A percentile compares a stretch with the other conserved stretches of the same genome.
Conservation (phyloP, 2,329 filamentous ascomycete species). For the Penicillium crustosum region DNA sequence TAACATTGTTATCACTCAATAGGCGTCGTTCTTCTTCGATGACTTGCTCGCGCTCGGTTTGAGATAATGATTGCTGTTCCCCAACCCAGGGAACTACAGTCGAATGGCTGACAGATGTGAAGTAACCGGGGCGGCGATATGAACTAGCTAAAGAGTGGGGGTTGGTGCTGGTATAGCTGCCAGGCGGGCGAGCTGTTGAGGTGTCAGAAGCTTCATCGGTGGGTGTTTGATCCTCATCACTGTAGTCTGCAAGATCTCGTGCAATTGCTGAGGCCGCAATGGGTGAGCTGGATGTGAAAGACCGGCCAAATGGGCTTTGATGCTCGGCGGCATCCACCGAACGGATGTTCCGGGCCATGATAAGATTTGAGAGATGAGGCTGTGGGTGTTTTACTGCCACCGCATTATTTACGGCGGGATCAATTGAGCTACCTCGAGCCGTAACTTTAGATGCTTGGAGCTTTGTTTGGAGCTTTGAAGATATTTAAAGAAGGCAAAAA, state of each 20-base stretch:
- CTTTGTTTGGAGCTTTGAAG: neutral
- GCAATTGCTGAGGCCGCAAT: conserved; percentile 66
- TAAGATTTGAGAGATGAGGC: conserved; percentile 12
- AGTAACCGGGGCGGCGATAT: conserved; percentile 75
- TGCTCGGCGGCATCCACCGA: conserved; percentile 30
- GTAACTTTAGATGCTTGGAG: neutral
- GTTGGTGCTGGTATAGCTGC: conserved; percentile 38
- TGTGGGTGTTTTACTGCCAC: neutral
- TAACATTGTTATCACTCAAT: conserved; percentile 59
- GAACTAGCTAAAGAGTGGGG: conserved; percentile 58
- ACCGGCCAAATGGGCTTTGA: conserved; percentile 36
- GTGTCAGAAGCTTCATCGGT: conserved; percentile 42
- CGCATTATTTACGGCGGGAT: conserved; percentile 6
- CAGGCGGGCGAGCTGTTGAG: conserved; percentile 44
- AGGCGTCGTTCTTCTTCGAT: conserved; percentile 59
- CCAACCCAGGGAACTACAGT: conserved; percentile 59
- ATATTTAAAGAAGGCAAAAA: neutral
- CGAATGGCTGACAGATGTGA: conserved; percentile 70
- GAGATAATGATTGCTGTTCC: conserved; percentile 49
- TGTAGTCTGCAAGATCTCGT: conserved; percentile 65
- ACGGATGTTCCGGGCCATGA: conserved; percentile 31
- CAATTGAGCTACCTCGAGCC: neutral
- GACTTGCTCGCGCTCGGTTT: conserved; percentile 54
- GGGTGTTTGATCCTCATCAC: conserved; percentile 54
- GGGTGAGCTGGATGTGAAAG: conserved; percentile 61